These are phyloP conservation scores for Lasiosphaeria miniovina DNA, from an alignment of 495 filamentous ascomycete species.

Conservation along the genomic window DNA sequence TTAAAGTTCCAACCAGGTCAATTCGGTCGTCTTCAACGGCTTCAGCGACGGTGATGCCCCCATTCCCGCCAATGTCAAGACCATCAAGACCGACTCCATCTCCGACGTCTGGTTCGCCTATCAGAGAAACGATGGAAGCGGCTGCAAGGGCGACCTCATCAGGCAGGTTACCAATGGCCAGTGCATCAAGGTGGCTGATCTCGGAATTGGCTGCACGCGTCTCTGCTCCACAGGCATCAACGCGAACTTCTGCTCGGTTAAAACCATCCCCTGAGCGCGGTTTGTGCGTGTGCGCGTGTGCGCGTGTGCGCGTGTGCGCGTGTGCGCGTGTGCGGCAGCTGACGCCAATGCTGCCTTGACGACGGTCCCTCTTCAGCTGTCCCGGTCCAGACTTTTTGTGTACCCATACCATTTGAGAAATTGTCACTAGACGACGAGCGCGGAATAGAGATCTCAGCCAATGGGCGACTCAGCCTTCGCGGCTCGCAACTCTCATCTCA, in stretches of 20 bases:
- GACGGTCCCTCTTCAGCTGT: no score
- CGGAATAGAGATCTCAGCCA: no score
- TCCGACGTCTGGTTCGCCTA: constrained; percentile 13
- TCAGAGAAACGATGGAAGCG: constrained; percentile 12
- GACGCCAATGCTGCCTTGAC: no score
- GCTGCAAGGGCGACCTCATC: constrained; percentile 18
- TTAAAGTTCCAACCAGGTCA: constrained; percentile 11
- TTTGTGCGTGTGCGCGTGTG: no score
- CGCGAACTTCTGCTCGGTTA: not conserved
- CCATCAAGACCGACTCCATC: constrained; percentile 12
- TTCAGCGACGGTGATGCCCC: constrained; percentile 11
- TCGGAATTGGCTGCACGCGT: not conserved
- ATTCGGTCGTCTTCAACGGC: constrained; percentile 16
- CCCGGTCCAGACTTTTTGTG: no score
- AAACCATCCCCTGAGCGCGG: not conserved
- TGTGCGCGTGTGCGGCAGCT: no score
- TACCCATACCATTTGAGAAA: no score
- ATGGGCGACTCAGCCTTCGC: no score
- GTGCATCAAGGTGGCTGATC: constrained; percentile 11
- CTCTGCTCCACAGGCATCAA: not conserved
- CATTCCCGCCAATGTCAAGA: constrained; percentile 17
- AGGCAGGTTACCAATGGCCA: not conserved
- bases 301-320: no score
- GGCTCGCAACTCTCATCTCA: no score
- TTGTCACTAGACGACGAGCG: no score